Evolutionary conservation across 2,329 filamentous ascomycete genomes (phyloP), one percentile per base, ranked within the genome.

Genomic region (Hortaea werneckii): DNA sequence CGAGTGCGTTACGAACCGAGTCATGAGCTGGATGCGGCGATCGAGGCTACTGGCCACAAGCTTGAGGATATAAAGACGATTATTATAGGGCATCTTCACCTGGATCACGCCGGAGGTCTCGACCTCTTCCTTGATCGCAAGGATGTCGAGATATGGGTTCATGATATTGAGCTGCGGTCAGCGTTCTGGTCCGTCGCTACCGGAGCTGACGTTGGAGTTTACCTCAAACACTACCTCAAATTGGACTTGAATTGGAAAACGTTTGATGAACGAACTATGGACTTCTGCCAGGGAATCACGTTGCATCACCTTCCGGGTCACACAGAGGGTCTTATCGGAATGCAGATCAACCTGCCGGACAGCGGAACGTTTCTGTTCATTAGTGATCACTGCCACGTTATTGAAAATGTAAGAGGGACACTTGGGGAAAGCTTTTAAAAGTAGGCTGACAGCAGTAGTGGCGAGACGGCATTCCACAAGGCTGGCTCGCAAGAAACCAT

Each of bases 261-360:
- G 2, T 65, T 64, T 43, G 61, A 64, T 41, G 61, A 64, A 20
- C 54, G 59, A 38, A 55, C 52, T 6, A 52, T 63, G 42, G 61
- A 64, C 46, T 61, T 64, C 49, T 61, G 58, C 49, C 60, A 63
- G 45, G 60, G 61, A 38, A 61, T 65, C 30, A 64, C 61, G 10
- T 53, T 65, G n/a, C 61, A 62, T 45, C 61, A 65, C 42, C 52
- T 64, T 6, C 62, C 62, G 11, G 61, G 62, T n/a, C 62, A 65
- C 46, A 65, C 62, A 3, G 61, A 64, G 37, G 60, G 62, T 28
- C 45, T 64, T 35, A 57, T 63, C 37, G 61, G 59, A 12, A 62
- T 64, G 61, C 62, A 64, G 45, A 60, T 64, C 50, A 64, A 65
- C 49, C 50, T 65, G 46, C 56, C 52, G 2, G 55, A 64, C 8